phyloP scores from a whole-genome alignment of 331 rosid genomes.

The Prunus yedoensis region DNA sequence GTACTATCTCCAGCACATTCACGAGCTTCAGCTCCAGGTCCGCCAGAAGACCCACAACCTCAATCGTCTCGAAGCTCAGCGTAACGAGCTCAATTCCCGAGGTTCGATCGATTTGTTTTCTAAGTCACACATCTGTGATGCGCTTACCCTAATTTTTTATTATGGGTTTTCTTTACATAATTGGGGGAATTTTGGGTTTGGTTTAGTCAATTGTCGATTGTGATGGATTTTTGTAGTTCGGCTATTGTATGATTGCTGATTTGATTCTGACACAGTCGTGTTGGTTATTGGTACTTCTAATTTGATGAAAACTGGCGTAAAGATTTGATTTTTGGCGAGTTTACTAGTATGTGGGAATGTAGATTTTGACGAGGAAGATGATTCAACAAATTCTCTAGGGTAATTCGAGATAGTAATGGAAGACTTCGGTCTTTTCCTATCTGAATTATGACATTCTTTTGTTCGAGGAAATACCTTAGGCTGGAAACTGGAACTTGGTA shows the following conservation, averaged over 20 bases:
- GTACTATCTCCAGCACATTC: slow-evolving; percentile 87
- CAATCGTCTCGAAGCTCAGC: slow-evolving; percentile 97
- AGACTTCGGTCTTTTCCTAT: not conserved
- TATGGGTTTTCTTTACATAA: not conserved
- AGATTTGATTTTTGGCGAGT: not conserved
- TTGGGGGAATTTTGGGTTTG: not conserved
- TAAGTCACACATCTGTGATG: not conserved
- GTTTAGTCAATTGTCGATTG: not conserved
- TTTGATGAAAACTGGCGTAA: not conserved
- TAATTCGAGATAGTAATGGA: not conserved
- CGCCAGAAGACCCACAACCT: slow-evolving; percentile 94
- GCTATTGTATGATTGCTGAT: not conserved
- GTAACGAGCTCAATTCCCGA: slow-evolving; percentile 86
- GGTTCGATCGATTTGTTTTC: slow-evolving; percentile 34
- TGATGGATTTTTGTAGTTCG: not conserved
- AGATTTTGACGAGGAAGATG: not conserved
- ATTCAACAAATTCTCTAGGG: not conserved
- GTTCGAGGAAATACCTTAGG: not conserved
- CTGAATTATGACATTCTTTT: not conserved
- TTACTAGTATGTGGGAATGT: not conserved
- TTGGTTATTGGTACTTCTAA: not conserved
- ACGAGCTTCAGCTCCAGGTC: slow-evolving; percentile 77
- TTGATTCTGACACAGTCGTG: no score
- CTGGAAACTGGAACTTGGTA: slow-evolving; percentile 2
- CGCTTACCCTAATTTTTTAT: slow-evolving; percentile 22